Conservation (phyloP, 345 rosid species). For the Ailanthus altissimus region DNA sequence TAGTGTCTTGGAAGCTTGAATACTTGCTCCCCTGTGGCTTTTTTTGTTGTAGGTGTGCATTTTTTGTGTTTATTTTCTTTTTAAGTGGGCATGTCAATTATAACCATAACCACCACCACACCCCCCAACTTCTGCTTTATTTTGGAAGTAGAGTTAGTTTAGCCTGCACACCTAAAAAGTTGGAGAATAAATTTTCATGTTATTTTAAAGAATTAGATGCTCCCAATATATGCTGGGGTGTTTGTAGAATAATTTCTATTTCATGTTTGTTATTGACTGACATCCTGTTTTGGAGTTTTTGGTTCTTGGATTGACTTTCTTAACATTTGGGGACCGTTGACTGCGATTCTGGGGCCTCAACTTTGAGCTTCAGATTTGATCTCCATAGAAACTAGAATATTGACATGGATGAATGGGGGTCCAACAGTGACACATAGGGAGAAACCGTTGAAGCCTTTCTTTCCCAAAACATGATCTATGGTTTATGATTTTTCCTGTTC, state of each 20-base stretch:
- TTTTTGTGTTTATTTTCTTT: not conserved
- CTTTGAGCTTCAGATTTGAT: not conserved
- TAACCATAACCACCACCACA: not conserved
- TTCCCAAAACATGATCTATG: not conserved
- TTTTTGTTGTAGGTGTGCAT: not conserved
- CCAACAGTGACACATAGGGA: not conserved
- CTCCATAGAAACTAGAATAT: not conserved
- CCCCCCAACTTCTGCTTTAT: not conserved
- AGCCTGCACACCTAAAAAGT: not conserved
- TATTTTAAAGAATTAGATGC: not conserved
- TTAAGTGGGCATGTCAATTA: not conserved
- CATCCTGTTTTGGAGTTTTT: not conserved
- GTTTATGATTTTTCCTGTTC: not conserved
- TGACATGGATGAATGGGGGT: not conserved
- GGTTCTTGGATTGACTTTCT: not conserved
- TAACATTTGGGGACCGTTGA: not conserved
- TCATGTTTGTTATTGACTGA: not conserved
- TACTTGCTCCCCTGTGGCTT: not conserved
- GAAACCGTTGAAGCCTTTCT: not conserved
- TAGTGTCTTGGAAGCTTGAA: not conserved
- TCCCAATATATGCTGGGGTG: not conserved
- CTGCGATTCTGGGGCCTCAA: not conserved
- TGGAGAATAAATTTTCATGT: constrained; percentile 2
- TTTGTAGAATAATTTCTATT: not conserved
- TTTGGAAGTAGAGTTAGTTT: not conserved